These are phyloP conservation scores for Aspergillus persii DNA, from an alignment of 2,329 filamentous ascomycete genomes.

Conservation along the genomic window DNA sequence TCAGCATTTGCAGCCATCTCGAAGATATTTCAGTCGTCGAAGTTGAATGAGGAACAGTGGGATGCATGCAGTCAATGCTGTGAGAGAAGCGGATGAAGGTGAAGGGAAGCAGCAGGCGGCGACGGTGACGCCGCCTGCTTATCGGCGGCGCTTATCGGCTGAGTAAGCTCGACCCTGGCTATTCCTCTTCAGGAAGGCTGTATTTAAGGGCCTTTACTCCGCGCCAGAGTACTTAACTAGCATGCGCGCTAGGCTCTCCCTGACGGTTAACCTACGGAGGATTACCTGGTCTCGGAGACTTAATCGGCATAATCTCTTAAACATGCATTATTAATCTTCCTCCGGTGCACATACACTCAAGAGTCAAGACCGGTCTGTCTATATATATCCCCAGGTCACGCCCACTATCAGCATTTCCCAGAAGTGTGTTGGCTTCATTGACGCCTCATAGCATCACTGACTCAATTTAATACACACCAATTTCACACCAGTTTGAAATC, in stretches of 20 bases:
- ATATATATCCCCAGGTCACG: too few species aligned
- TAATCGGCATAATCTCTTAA: background rate
- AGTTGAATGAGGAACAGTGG: background rate
- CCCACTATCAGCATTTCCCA: too few species aligned
- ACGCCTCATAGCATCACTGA: too few species aligned
- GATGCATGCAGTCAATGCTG: background rate
- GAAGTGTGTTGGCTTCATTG: too few species aligned
- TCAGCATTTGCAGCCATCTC: slow-evolving; percentile 22
- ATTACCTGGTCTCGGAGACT: background rate
- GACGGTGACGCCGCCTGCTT: background rate
- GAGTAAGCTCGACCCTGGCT: background rate
- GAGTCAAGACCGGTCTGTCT: too few species aligned
- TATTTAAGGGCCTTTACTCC: too few species aligned
- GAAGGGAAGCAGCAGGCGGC: background rate
- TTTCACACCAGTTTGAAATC: too few species aligned
- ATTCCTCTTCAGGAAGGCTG: too few species aligned
- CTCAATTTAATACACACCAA: too few species aligned
- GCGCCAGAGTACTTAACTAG: too few species aligned
- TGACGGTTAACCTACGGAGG: background rate
- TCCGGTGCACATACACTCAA: too few species aligned
- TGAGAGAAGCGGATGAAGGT: background rate
- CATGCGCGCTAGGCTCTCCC: too few species aligned
- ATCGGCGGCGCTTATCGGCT: background rate
- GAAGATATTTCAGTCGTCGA: background rate
- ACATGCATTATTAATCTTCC: background rate